phyloP scores from a whole-genome alignment of 2,329 filamentous ascomycete species.

The Pyricularia pennisetigena region DNA sequence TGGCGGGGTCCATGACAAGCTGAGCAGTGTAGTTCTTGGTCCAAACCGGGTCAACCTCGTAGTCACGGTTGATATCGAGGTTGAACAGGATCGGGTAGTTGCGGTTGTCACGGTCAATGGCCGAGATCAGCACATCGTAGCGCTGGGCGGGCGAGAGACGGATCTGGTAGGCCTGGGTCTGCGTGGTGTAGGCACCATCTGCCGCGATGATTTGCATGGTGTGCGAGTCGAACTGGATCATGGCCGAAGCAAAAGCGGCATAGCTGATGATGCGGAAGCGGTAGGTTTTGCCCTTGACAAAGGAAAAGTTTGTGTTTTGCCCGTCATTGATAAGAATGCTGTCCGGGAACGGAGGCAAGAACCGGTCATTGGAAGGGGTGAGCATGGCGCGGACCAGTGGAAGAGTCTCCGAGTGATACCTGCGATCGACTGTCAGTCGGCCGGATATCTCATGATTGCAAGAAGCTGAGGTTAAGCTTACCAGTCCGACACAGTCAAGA shows the following conservation, averaged over 20 bases:
- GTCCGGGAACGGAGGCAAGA: slow-evolving; percentile 30
- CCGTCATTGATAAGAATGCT: slow-evolving; percentile 33
- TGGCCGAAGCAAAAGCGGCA: slow-evolving; percentile 29
- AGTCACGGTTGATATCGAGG: slow-evolving; percentile 34
- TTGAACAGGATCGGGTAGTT: slow-evolving; percentile 34
- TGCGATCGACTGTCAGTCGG: slow-evolving; percentile 9
- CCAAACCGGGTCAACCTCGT: slow-evolving; percentile 21
- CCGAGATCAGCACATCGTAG: slow-evolving; percentile 31
- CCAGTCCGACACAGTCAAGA: slow-evolving; percentile 41
- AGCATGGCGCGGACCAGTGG: slow-evolving; percentile 29
- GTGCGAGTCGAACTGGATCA: slow-evolving; percentile 33
- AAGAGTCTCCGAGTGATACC: slow-evolving; percentile 31
- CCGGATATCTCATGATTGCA: neutral
- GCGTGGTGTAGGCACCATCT: slow-evolving; percentile 29
- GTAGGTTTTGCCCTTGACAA: slow-evolving; percentile 32
- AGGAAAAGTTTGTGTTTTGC: slow-evolving; percentile 21
- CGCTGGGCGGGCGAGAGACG: slow-evolving; percentile 33
- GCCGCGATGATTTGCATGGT: slow-evolving; percentile 34
- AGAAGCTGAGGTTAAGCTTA: slow-evolving; percentile 7
- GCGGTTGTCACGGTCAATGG: slow-evolving; percentile 19
- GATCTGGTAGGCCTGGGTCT: slow-evolving; percentile 24
- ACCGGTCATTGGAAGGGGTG: slow-evolving; percentile 25
- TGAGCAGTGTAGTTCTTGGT: slow-evolving; percentile 32
- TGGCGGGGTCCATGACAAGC: slow-evolving; percentile 25
- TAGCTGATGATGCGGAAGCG: slow-evolving; percentile 37